Conservation (phyloP, 2,329 filamentous ascomycete genomes). For the Botryotinia narcissicola region DNA sequence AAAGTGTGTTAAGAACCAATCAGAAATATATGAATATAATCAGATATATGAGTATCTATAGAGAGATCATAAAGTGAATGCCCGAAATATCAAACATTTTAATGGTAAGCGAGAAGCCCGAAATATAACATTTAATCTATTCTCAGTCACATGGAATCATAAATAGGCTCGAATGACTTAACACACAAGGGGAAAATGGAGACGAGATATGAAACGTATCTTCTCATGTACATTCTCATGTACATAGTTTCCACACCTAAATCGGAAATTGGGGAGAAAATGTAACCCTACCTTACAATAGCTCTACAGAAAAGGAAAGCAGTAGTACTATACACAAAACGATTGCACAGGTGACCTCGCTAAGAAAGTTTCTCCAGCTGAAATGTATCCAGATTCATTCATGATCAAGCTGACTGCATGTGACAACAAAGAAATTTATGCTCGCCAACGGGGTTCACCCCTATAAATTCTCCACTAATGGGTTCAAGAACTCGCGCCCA, state of each 20-base stretch:
- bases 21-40: background rate
- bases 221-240: background rate
- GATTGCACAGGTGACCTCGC: background rate
- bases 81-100: background rate
- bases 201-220: background rate
- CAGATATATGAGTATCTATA: background rate
- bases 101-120: background rate
- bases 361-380: background rate
- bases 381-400: background rate
- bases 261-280: background rate
- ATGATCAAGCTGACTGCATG: background rate
- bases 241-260: background rate
- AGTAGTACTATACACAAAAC: background rate
- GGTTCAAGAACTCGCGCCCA: background rate
- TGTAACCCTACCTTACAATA: background rate
- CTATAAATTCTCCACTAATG: background rate
- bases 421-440: background rate
- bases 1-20: background rate
- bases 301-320: background rate
- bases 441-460: background rate
- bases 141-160: background rate
- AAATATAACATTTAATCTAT: background rate
- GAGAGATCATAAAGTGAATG: background rate
- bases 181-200: accelerated
- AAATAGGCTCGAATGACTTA: background rate